Conservation (phyloP, 495 filamentous ascomycete species). For the Aspergillus egyptiacus region DNA sequence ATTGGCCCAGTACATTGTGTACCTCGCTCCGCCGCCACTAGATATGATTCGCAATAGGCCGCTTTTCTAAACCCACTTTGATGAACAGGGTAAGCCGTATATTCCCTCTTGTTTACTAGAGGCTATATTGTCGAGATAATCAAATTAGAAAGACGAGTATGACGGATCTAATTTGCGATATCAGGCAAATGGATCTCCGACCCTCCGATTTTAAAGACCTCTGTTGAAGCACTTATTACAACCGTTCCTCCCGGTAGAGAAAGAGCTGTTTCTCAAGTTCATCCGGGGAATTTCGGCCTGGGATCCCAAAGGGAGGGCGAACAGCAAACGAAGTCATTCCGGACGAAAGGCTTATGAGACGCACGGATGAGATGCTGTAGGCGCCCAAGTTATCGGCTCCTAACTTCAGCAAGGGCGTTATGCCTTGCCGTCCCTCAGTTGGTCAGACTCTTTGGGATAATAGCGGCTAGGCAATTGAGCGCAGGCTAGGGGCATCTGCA, state of each 20-base stretch:
- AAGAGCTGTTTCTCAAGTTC: slow-evolving; percentile 13
- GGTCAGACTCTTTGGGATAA: too few relatives aligned
- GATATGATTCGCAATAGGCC: slow-evolving; percentile 17
- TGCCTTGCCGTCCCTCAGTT: too few relatives aligned
- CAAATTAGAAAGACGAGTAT: not conserved
- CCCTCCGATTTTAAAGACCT: slow-evolving; percentile 2
- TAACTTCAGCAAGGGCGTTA: too few relatives aligned
- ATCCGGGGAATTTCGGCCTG: slow-evolving; percentile 14
- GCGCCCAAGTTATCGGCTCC: too few relatives aligned
- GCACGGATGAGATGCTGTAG: too few relatives aligned
- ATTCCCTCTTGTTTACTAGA: not conserved
- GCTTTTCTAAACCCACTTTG: slow-evolving; percentile 17
- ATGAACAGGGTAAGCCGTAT: slow-evolving; percentile 11
- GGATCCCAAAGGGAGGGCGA: slow-evolving; percentile 13
- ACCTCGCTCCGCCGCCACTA: slow-evolving; percentile 16
- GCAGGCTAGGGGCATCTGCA: too few relatives aligned
- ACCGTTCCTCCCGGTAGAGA: slow-evolving; percentile 14
- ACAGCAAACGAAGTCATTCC: slow-evolving; percentile 5
- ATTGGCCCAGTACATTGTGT: slow-evolving; percentile 23
- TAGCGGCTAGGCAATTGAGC: too few relatives aligned
- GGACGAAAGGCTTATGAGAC: slow-evolving; percentile 4
- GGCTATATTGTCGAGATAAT: not conserved
- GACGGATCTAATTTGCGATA: not conserved
- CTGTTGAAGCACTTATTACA: slow-evolving; percentile 15
- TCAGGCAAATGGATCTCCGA: slow-evolving; percentile 17